Base-by-base conservation (phyloP, 495 filamentous ascomycete species). In the Polyplosphaeria fusca region DNA sequence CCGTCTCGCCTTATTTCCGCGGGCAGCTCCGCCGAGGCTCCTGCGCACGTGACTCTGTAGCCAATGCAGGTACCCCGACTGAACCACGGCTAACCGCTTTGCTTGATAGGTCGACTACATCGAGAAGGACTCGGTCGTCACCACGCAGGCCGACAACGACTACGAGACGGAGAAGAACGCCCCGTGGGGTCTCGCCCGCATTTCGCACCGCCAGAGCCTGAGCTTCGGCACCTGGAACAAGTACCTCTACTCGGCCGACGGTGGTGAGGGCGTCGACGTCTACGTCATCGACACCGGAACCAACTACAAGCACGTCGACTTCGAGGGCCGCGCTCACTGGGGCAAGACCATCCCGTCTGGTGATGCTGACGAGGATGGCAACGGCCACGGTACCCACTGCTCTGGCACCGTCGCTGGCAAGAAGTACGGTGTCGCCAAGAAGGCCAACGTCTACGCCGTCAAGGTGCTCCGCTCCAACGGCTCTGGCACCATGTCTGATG, bases 351-450 rank as follows among this genome's bases (percentile, higher is more conserved):
- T 99, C 65, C 94, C 94, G 50, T 54, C 68, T 41, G 81, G 80
- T 55, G 94, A 99, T 67, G 83, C 76, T 38, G 94, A 99, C 70
- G 76, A 80, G 47, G 94, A 99, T 77, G 94, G 94, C 71, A 99
- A 99, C 65, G 94, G 94, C 49, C 94, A 99, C 79, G 94, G 94
- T 65, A 99, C 94, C 61, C 94, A 99, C 81, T 99, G 94, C 81
- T 97, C 94, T 53, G 94, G 94, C 61, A 99, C 94, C 37, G 84
- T 97, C 65, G 94, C 86, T 54, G 94, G 94, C 71, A 93, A 92
- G 82, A 96, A 95, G 78, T 96, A 93, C 71, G 94, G 94, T 82
- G 93, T 99, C 57, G 89, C 94, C 65, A 99, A 99, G 86, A 95
- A 96, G 82, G 94, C 94, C 67, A 88, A 88, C 59, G 78, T 99